phyloP scores from a whole-genome alignment of 805 yeast species.

The Ogataea chonburiensis region DNA sequence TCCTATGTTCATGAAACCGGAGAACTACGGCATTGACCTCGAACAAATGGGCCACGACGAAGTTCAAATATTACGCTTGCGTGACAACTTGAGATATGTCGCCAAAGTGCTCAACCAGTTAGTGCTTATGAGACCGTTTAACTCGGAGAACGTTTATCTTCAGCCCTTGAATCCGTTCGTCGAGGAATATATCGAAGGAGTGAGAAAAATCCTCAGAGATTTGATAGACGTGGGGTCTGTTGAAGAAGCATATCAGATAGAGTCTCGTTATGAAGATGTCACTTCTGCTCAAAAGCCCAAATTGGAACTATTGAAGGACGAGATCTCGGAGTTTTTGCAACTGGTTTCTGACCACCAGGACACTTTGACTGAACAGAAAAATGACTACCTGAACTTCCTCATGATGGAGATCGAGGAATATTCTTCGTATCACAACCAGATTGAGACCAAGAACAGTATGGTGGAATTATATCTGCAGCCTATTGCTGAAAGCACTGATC shows the following conservation, averaged over 20 bases:
- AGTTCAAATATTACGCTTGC: conserved; percentile 29
- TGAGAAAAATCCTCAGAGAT: conserved; percentile 43
- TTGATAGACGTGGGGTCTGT: conserved; percentile 55
- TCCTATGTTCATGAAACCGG: conserved; percentile 51
- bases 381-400: conserved; percentile 41
- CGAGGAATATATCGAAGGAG: conserved; percentile 45
- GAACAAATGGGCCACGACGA: conserved; percentile 23
- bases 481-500: conserved; percentile 34
- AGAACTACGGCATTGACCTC: conserved; percentile 51
- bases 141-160: conserved; percentile 57
- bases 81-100: conserved; percentile 55
- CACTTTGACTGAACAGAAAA: conserved; percentile 42
- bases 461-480: conserved; percentile 25
- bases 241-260: conserved; percentile 59
- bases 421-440: conserved; percentile 18
- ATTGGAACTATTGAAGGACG: conserved; percentile 43
- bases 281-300: conserved; percentile 45
- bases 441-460: conserved; percentile 19
- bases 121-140: conserved; percentile 67
- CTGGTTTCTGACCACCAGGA: conserved; percentile 43
- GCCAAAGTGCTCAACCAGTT: conserved; percentile 62
- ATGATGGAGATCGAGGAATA: conserved; percentile 25
- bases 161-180: conserved; percentile 81
- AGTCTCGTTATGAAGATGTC: conserved; percentile 64
- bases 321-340: conserved; percentile 44